Base-by-base conservation (phyloP, 2,329 filamentous ascomycete genomes). In the Cladosporium sp. region DNA sequence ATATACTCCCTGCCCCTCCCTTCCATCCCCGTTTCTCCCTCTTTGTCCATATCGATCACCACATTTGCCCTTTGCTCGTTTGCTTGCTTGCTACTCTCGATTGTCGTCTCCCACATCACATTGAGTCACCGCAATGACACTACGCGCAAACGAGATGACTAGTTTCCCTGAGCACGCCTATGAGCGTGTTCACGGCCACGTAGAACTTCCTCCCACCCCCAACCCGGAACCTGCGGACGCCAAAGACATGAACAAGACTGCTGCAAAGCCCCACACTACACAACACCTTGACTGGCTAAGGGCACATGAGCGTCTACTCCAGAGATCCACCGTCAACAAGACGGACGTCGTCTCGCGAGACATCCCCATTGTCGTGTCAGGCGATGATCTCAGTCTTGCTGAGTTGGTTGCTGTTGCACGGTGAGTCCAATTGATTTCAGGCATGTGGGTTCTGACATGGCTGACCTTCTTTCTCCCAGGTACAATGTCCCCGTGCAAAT, bases 361-460 rank as follows among this genome's bases (percentile, higher is more conserved):
- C 18, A 37, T 63, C 6, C 61, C 61, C 18, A 46, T 65, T 14
- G 55, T 65, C 14, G 55, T 65, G n/a, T 60, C 55, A 6, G 63
- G 63, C 16, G 63, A 65, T 10, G 55, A 65, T 21, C 31, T 65
- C 31, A 65, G 46, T 26, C 57, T 65, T 16, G 63, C 63, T 21
- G 63, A 65, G 56, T 28, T 65, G 55, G 56, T 65, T 55, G 63
- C 63, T 21, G 63, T 65, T 53, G 63, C 63, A 23, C 49, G 33
- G 63, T 65, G 33, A 46, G 63, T 52, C 23, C 53, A 10, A 35
- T n/a, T 29, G 56, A 28, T 33, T 23, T 1, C 26, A 55, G 52
- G 16, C 16, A 8, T n/a, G 1, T 8, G 14, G 14, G 23, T 14
- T 40, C 21, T 14, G 14, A 37, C 49, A 6, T 55, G 28, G 16